A percentile compares a stretch with the other conserved stretches of the same genome.
Evolutionary conservation across 2,329 filamentous ascomycete species (phyloP).

Genomic region (Leptoxyphium fumago): DNA sequence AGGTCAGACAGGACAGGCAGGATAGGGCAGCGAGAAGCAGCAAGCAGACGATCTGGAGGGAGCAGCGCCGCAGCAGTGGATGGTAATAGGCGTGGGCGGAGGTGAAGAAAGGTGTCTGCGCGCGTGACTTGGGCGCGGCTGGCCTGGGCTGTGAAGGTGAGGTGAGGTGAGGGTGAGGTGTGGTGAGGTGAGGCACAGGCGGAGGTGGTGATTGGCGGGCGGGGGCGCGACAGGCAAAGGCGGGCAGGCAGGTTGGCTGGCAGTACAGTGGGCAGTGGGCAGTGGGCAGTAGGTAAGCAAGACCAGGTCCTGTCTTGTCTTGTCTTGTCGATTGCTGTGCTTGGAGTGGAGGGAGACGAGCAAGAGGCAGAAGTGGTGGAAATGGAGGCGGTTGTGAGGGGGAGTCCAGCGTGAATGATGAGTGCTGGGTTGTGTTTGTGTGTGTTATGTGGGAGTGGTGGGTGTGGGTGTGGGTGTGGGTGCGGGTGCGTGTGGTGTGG

Average conservation of each 20-base stretch:
- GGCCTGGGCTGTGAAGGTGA: not conserved
- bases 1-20: not conserved
- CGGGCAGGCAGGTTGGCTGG: not conserved
- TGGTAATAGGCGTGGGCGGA: not conserved
- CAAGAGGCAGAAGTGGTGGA: too few species aligned
- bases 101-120: not conserved
- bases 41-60: not conserved
- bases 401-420: too few species aligned
- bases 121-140: not conserved
- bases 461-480: too few species aligned
- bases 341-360: too few species aligned
- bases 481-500: too few species aligned
- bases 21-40: not conserved
- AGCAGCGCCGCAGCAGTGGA: not conserved
- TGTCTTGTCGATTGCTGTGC: too few species aligned
- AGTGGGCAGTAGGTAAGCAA: not conserved
- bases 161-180: not conserved
- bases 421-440: too few species aligned
- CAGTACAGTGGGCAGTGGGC: too few species aligned
- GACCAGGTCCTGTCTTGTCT: not conserved
- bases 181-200: not conserved
- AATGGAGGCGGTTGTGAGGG: too few species aligned
- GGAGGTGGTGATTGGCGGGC: not conserved
- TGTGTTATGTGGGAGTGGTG: too few species aligned
- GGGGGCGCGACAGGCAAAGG: not conserved